These are phyloP conservation scores for Amanita pseudoporphyria DNA, from an alignment of 768 basidiomycete species.

Conservation along the genomic window DNA sequence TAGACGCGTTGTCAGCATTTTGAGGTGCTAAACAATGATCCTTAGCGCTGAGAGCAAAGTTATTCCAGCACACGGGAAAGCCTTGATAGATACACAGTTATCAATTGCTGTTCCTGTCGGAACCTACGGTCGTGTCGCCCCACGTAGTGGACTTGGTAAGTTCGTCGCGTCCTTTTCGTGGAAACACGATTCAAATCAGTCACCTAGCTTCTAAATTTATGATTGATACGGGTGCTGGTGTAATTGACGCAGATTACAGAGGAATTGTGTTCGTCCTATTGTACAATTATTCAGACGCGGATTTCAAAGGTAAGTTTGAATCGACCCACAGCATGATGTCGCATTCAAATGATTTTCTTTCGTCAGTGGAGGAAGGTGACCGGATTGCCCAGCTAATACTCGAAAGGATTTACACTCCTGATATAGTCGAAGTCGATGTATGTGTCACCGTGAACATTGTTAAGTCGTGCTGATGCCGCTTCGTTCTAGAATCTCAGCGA, in stretches of 20 bases:
- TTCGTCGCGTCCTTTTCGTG: slow-evolving; percentile 6
- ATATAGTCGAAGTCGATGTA: slow-evolving; percentile 78
- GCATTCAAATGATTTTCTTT: not conserved
- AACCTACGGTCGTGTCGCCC: slow-evolving; percentile 95
- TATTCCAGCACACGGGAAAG: slow-evolving; percentile 87
- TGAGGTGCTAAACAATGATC: slow-evolving; percentile 4
- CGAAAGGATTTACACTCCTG: slow-evolving; percentile 83
- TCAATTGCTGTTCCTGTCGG: slow-evolving; percentile 91
- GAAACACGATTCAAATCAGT: not conserved
- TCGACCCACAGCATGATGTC: not conserved
- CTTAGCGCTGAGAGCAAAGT: slow-evolving; percentile 73
- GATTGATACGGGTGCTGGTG: slow-evolving; percentile 97
- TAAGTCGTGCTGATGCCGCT: slow-evolving; percentile 4
- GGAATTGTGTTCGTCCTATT: slow-evolving; percentile 86
- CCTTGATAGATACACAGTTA: slow-evolving; percentile 82
- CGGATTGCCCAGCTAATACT: slow-evolving; percentile 94
- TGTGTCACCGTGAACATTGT: slow-evolving; percentile 18
- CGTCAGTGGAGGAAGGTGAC: slow-evolving; percentile 81
- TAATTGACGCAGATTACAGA: slow-evolving; percentile 94
- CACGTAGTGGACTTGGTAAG: slow-evolving; percentile 89
- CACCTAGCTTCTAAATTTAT: slow-evolving; percentile 85
- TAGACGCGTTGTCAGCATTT: slow-evolving; percentile 7
- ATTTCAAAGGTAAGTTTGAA: slow-evolving; percentile 62
- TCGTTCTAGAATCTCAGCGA: slow-evolving; percentile 64
- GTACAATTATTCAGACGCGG: slow-evolving; percentile 85